Percentiles rank a stretch among this genome's conserved stretches.
These are phyloP conservation scores for Tagetes patula DNA, from an alignment of 129 eudicot genomes.

Conservation along the genomic window DNA sequence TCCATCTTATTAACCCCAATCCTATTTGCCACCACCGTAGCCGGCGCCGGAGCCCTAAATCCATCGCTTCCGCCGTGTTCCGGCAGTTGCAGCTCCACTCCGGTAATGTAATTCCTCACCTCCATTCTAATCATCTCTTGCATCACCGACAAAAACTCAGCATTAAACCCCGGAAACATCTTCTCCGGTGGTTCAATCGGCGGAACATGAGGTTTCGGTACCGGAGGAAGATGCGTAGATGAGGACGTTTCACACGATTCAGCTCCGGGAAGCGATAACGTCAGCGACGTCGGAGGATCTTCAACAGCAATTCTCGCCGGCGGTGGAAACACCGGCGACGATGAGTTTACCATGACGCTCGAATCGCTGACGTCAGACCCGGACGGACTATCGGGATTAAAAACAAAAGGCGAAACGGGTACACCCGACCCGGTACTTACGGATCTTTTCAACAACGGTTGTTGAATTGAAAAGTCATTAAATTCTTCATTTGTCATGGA, in stretches of 20 bases:
- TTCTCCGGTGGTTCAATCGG: constrained; percentile 26
- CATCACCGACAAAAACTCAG: constrained; percentile 75
- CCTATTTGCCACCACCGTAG: constrained; percentile 43
- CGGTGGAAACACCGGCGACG: constrained; percentile 49
- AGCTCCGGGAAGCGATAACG: constrained; percentile 64
- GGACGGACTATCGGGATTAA: constrained; percentile 72
- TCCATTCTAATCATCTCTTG: constrained; percentile 87
- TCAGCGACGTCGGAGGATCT: constrained; percentile 60
- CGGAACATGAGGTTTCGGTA: constrained; percentile 22
- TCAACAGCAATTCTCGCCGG: constrained; percentile 38
- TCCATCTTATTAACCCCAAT: constrained; percentile 51
- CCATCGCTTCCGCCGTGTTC: constrained; percentile 37
- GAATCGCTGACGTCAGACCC: constrained; percentile 82
- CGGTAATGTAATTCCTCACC: constrained; percentile 76
- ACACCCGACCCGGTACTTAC: constrained; percentile 75
- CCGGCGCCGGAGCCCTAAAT: constrained; percentile 37
- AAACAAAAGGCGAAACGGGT: constrained; percentile 50
- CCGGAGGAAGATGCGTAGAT: constrained; percentile 27
- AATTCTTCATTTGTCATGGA: constrained; percentile 62
- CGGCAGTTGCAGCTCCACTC: constrained; percentile 31
- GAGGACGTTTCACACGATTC: constrained; percentile 45
- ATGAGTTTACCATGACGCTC: constrained; percentile 29
- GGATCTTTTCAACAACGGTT: constrained; percentile 62
- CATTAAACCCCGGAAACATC: constrained; percentile 40
- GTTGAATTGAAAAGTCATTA: constrained; percentile 39